Evolutionary conservation across 345 rosid species (phyloP).

Genomic region (Bruguiera sexangula): DNA sequence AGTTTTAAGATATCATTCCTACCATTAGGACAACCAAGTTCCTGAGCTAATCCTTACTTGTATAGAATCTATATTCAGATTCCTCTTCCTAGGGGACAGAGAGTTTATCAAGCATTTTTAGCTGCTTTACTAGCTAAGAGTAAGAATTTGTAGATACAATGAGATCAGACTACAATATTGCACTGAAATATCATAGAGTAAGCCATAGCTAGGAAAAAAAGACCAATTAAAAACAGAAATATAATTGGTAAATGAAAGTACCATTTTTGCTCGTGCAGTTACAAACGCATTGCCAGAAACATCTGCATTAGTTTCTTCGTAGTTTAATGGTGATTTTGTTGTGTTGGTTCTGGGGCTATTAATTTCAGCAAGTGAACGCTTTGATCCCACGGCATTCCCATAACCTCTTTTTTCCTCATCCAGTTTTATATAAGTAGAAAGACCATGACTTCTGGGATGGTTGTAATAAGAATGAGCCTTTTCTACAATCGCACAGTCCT

Average conservation of each 20-base stretch:
- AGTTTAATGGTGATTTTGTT: conserved; percentile 33
- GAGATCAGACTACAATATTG: not conserved
- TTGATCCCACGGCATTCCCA: conserved; percentile 43
- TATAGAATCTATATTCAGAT: not conserved
- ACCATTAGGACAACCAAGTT: too few relatives aligned
- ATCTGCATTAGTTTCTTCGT: conserved; percentile 44
- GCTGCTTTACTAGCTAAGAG: not conserved
- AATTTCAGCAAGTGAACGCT: conserved; percentile 57
- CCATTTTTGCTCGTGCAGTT: conserved; percentile 86
- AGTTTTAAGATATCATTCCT: too few relatives aligned
- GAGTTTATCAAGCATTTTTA: not conserved
- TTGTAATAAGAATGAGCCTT: conserved; percentile 24
- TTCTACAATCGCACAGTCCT: conserved; percentile 50
- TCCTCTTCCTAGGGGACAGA: not conserved
- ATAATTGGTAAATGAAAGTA: conserved; percentile 22
- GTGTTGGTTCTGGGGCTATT: conserved; percentile 39
- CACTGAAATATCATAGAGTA: not conserved
- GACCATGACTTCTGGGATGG: conserved; percentile 29
- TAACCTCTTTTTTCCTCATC: conserved; percentile 54
- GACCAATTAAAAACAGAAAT: too few relatives aligned
- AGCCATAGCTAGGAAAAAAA: not conserved
- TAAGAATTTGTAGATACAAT: too few relatives aligned
- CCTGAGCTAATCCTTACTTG: not conserved
- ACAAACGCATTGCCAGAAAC: conserved; percentile 69
- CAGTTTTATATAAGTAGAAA: conserved; percentile 26